phyloP scores from a whole-genome alignment of 129 eudicot species.

The Tagetes erecta region DNA sequence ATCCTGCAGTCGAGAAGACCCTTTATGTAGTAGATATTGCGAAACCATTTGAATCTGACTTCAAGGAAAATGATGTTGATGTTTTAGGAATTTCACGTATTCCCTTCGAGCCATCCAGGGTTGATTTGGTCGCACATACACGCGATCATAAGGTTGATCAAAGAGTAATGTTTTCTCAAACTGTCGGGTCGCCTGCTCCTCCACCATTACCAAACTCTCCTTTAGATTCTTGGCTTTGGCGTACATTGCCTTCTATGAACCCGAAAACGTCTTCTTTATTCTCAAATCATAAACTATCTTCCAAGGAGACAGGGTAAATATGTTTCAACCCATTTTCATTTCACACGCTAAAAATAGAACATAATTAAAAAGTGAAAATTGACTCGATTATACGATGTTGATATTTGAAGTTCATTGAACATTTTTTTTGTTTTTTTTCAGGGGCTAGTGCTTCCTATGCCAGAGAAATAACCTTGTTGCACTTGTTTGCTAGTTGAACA shows the following conservation, averaged over 20 bases:
- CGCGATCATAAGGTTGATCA: constrained; percentile 18
- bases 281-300: constrained; percentile 27
- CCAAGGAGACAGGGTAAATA: constrained; percentile 40
- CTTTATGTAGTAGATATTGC: constrained; percentile 61
- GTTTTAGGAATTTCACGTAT: constrained; percentile 24
- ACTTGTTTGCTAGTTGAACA: constrained; percentile 14
- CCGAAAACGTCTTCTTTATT: constrained; percentile 36
- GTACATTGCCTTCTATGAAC: constrained; percentile 65
- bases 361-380: neutral
- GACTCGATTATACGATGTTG: neutral
- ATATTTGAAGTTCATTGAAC: neutral
- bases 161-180: constrained; percentile 25
- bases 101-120: constrained; percentile 22
- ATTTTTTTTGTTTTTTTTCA: constrained; percentile 31
- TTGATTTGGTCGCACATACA: constrained; percentile 12
- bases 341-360: neutral
- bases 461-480: constrained; percentile 36
- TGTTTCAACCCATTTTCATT: neutral
- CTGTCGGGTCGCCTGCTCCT: constrained; percentile 34
- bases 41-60: constrained; percentile 27
- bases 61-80: constrained; percentile 24
- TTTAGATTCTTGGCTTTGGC: constrained; percentile 93
- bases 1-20: constrained; percentile 57
- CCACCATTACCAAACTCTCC: constrained; percentile 90
- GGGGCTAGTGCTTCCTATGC: constrained; percentile 52